Evolutionary conservation across 495 filamentous ascomycete species (phyloP).

Genomic region (Neurospora tetrasperma): DNA sequence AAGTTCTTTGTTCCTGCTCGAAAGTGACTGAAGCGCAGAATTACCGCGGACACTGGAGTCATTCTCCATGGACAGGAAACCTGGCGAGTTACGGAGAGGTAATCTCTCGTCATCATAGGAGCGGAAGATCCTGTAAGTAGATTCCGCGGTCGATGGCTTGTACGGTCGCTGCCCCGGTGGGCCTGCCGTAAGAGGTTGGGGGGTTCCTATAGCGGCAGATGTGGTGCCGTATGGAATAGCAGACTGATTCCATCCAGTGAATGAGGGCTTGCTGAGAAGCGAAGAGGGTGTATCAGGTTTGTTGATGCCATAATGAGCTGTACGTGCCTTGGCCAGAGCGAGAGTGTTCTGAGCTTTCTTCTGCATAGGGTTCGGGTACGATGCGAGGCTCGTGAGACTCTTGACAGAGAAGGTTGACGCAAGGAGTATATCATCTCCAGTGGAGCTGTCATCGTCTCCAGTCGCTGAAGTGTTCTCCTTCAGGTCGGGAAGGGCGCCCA

Average conservation of each 20-base stretch:
- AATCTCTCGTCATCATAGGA: background rate
- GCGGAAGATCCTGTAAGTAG: constrained; percentile 4
- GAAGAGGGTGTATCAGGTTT: constrained; percentile 8
- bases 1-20: background rate
- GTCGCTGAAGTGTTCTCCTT: constrained; percentile 2
- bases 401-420: constrained; percentile 26
- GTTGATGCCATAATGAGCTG: constrained; percentile 6
- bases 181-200: constrained; percentile 36
- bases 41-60: background rate
- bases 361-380: constrained; percentile 37
- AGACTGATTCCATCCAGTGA: constrained; percentile 3
- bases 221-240: constrained; percentile 3
- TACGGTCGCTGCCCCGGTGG: constrained; percentile 37
- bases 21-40: background rate
- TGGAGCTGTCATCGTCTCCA: constrained; percentile 13
- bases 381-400: constrained; percentile 32
- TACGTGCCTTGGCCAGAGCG: constrained; percentile 26
- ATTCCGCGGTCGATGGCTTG: constrained; percentile 21
- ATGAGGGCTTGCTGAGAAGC: background rate
- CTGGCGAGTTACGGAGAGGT: background rate
- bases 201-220: constrained; percentile 25
- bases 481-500: background rate
- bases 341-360: constrained; percentile 28
- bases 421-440: background rate
- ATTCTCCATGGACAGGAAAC: background rate